These are phyloP conservation scores for Colletotrichum horii DNA, from an alignment of 2,329 filamentous ascomycete species.

Conservation along the genomic window DNA sequence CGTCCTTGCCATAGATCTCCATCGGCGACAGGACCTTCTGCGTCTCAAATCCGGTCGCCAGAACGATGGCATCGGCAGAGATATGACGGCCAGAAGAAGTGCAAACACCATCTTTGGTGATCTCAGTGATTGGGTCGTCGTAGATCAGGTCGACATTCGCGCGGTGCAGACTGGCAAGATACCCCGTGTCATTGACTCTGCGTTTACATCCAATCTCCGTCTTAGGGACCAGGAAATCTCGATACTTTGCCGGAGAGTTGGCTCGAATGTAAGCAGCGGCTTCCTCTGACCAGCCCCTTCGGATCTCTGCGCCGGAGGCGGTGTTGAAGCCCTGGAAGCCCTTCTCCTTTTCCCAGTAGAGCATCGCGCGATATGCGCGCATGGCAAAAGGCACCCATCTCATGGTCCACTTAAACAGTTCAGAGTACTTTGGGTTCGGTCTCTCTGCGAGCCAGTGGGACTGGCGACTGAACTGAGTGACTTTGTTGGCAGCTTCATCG, in stretches of 20 bases:
- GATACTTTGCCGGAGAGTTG: constrained; percentile 30
- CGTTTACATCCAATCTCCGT: constrained; percentile 40
- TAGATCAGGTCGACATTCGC: constrained; percentile 34
- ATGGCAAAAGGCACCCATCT: constrained; percentile 24
- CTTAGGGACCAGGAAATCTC: constrained; percentile 32
- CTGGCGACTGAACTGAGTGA: constrained; percentile 4
- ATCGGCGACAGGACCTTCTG: background rate
- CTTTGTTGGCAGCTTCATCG: background rate
- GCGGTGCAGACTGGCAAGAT: constrained; percentile 31
- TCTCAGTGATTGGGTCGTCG: constrained; percentile 23
- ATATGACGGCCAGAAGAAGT: background rate
- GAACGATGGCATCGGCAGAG: background rate
- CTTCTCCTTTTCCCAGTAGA: background rate
- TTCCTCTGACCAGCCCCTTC: background rate
- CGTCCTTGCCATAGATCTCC: background rate
- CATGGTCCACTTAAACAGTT: constrained; percentile 25
- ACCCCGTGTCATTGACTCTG: constrained; percentile 37
- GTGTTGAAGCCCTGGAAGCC: background rate
- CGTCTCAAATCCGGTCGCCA: background rate
- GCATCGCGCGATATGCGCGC: background rate
- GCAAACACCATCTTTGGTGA: constrained; percentile 28
- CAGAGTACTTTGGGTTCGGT: background rate
- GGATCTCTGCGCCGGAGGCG: background rate
- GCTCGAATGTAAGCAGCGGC: background rate
- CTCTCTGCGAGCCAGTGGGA: background rate